Conservation (phyloP, 2,329 filamentous ascomycete genomes). For the Gaeumannomyces tritici region DNA sequence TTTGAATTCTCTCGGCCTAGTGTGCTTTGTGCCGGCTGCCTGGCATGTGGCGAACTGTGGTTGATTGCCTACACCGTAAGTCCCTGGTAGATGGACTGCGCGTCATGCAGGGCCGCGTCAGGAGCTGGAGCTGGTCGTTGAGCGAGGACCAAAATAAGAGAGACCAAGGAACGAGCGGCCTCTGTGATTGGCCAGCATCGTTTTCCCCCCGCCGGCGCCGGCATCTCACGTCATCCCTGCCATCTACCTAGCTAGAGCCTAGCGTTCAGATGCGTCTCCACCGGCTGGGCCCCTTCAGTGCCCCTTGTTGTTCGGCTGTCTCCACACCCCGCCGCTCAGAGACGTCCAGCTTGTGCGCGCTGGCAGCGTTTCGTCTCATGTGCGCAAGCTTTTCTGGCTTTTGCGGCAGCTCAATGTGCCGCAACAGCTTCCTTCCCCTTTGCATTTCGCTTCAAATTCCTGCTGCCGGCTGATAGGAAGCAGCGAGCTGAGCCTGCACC, state of each 20-base stretch:
- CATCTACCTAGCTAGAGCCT: too few relatives aligned
- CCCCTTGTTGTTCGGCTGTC: too few relatives aligned
- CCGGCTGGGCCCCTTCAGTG: too few relatives aligned
- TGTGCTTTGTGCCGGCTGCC: too few relatives aligned
- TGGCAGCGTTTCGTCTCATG: neutral
- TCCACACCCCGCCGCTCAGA: neutral
- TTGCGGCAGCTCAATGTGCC: neutral
- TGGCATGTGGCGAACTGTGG: neutral
- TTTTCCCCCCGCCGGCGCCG: neutral
- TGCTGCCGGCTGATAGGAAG: neutral
- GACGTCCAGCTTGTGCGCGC: too few relatives aligned
- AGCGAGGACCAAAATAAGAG: neutral
- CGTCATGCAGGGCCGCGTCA: neutral
- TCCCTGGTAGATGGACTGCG: neutral
- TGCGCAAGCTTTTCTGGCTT: neutral
- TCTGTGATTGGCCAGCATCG: neutral
- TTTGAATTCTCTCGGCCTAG: too few relatives aligned
- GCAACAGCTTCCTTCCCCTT: neutral
- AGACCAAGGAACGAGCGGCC: neutral
- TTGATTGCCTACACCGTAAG: too few relatives aligned
- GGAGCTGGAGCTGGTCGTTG: neutral
- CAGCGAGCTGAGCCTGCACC: neutral
- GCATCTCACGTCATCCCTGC: neutral
- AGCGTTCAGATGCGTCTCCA: too few relatives aligned
- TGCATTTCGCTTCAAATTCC: neutral